Evolutionary conservation across 2,329 filamentous ascomycete genomes (phyloP), one percentile per base, ranked within the genome.

Genomic region (Stagonosporopsis chrysanthemi): DNA sequence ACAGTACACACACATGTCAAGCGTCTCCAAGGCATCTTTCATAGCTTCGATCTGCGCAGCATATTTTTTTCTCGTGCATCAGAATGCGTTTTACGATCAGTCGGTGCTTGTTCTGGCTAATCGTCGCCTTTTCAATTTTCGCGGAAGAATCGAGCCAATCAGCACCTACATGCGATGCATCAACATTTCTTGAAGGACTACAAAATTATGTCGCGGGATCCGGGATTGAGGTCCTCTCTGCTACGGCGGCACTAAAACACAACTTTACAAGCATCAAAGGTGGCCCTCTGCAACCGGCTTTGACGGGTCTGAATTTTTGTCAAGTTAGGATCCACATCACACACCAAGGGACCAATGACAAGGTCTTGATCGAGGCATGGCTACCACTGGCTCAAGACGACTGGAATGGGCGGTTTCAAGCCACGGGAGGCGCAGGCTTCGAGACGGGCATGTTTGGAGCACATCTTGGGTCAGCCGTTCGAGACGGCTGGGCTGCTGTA

Each of bases 351-450:
- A 55, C 52, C 6, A 49, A 67, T 14, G 71, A 74, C 54, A 60
- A 64, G 2, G 67, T 73, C 3, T 41, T 67, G 3, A 58, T 72
- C 9, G 64, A 70, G 49, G 55, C 60, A n/a, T 75, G 73, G 73
- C 65, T 76, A 9, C 73, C 74, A 4, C 35, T 67, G 8, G 54
- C 50, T 2, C 33, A 31, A 2, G 56, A 69, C 0, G 58, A 63
- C 5, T 76, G 72, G 74, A 77, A 75, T 36, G 68, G 66, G 9
- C 67, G 74, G 2, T 68, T 73, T 8, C 69, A 73, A 52, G 71
- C 68, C 7, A 68, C 67, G 2, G 74, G 74, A 26, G 74, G 74
- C 14, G 68, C 56, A 6, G 74, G 68, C 1, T 72, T 60, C 41
- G 61, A 63, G 3, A 73, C 69, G 1, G 74, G 73, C 8, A 59